Base-by-base conservation (phyloP, 345 rosid species). In the Melaleuca quinquenervia region DNA sequence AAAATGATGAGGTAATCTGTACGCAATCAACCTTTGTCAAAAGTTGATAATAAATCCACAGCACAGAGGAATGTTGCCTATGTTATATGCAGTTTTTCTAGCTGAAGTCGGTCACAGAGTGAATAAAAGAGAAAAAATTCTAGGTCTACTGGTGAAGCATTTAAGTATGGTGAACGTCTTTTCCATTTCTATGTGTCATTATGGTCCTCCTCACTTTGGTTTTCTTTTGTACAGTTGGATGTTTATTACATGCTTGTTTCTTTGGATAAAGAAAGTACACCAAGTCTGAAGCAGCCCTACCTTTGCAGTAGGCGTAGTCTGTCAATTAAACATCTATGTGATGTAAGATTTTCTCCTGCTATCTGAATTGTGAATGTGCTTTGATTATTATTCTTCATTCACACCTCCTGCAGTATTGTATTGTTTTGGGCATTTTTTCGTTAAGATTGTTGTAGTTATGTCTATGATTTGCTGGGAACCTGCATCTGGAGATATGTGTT, bases 181-280 rank as follows among this genome's bases (percentile, higher is more conserved):
- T 82, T 51, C 44, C 56, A 26, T 36, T 83, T 29, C 48, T 11
- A 21, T 36, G 20, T n/a, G 24, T 36, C 50, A 85, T 45, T 76
- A 60, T 3, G 48, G 48, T 86, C 54, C 50, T 50, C 14, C 27
- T 84, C 45, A 36, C 84, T 82, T 51, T 64, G 80, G 80, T 52
- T 82, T 87, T 49, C 85, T 74, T 88, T 50, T 85, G 56, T 85
- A 91, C 93, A 96, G 99, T 56, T 90, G 83, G 95, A 93, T 87
- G 87, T 97, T 86, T 93, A 92, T 90, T 92, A 96, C 89, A 93
- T 88, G 96, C 99, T 96, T 90, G 89, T 95, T 90, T 90, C 98
- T 36, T 48, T 92, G 85, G 96, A 97, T 52, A 89, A 91, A 85
- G 87, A 92, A 89, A 89, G 88, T 87, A 88, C 88, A 51, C 93